Base-by-base conservation (phyloP, 1,284 basidiomycete genomes). In the Mycosarcoma mackinlayi region DNA sequence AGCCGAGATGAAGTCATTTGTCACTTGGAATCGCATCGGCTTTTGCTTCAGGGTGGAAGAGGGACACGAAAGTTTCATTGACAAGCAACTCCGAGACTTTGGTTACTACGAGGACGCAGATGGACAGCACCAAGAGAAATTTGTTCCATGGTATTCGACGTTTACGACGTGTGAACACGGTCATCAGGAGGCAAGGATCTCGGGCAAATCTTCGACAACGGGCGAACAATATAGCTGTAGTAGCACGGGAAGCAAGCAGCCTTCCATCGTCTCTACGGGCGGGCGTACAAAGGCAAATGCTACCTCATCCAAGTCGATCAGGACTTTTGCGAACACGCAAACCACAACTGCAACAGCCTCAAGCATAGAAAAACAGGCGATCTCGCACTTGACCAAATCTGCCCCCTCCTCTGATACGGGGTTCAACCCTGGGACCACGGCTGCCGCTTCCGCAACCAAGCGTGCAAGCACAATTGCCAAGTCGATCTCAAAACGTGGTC, bases 91-190 rank as follows among this genome's bases (percentile, higher is more conserved):
- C 7, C 25, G 30, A 25, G 35, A 55, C 3, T 59, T 30, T 19
- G 47, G 42, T 9, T 65, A 21, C 24, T 51, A 41, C 25, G 46
- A 49, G 27, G 62, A 65, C 19, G 30, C 41, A 1, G 23, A 23
- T 3, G 62, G 62, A 1, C 24, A 14, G 10, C 21, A 37, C 19
- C 37, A 55, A 10, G 41, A 46, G 5, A 4, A n/a, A 2, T 13
- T 28, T 5, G 30, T 37, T 0, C 62, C 55, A 16, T 41, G 40
- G 10, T 23, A 44, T 27, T 30, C 41, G 19, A 13, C 37, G 5
- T 40, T 30, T n/a, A 37, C 41, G 5, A 42, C 35, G n/a, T 37
- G 49, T 25, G n/a, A 27, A 24, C 23, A 45, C 33, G 56, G 48
- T 10, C 13, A 40, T n/a, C 38, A 25, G 18, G 44, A 18, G 9